Evolutionary conservation across 75 land plant species (phyloP).

Genomic region (Picea sitchensis): DNA sequence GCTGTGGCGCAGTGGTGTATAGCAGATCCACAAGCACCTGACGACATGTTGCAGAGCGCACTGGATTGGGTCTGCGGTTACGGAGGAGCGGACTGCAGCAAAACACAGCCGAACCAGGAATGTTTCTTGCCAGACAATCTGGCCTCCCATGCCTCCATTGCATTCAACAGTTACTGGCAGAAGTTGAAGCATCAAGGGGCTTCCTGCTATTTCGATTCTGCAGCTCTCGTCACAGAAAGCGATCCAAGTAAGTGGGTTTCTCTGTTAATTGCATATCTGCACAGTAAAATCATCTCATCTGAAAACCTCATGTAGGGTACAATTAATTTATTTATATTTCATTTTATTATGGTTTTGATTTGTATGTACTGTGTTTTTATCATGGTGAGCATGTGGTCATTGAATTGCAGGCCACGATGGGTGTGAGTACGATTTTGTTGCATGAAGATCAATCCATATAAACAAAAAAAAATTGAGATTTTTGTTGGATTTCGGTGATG

Average conservation of each 20-base stretch:
- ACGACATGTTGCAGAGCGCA: constrained; percentile 46
- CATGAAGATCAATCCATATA: constrained; percentile 69
- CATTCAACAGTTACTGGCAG: constrained; percentile 75
- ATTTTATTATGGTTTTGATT: no score
- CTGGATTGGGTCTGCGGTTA: constrained; percentile 68
- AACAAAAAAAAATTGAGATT: no score
- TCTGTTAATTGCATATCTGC: no score
- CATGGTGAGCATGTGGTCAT: background rate
- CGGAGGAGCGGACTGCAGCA: constrained; percentile 61
- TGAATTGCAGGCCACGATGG: constrained; percentile 71
- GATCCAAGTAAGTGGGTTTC: constrained; percentile 19
- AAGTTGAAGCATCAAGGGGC: constrained; percentile 45
- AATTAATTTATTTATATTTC: no score
- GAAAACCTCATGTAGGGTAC: no score
- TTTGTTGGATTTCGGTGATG: no score
- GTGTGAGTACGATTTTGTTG: constrained; percentile 67
- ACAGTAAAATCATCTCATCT: no score
- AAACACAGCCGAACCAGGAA: constrained; percentile 43
- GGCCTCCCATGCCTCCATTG: constrained; percentile 67
- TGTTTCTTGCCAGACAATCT: constrained; percentile 65
- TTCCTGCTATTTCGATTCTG: constrained; percentile 56
- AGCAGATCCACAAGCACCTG: constrained; percentile 48
- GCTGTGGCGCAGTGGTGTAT: constrained; percentile 37
- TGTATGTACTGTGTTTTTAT: no score
- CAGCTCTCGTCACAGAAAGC: constrained; percentile 60